Evolutionary conservation across 805 yeast species (phyloP), one percentile per base, ranked within the genome.

Genomic region (Starmerella stellata): DNA sequence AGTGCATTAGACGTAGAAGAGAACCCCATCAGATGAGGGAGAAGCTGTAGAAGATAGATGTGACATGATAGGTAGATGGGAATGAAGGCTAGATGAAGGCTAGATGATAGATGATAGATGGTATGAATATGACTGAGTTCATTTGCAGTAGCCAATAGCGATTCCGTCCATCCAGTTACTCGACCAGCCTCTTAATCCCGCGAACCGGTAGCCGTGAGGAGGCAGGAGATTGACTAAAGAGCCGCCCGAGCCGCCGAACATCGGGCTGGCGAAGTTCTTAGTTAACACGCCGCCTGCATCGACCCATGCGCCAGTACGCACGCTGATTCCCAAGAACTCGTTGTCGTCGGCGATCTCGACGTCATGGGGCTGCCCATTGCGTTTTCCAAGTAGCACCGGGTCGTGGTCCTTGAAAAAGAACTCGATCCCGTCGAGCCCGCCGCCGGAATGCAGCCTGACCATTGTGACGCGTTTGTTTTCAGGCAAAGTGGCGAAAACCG

Each of bases 221-320:
- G 78, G 65, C n/a, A 60, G 59, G 31, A 83, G 57, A 16, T 66
- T 65, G 25, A 72, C 68, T 5, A 65, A 53, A 8, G 78, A 77
- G 5, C 95, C 95, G 5, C 65, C 64, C 1, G 60, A 53, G 36
- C 78, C 78, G 13, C 95, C 95, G 47, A 62, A 69, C 65, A 70
- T 58, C 2, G 64, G 65, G 30, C 61, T 49, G 43, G 74, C 47
- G 29, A 52, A 41, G 15, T 44, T 21, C 29, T 42, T 44, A 2
- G 93, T 78, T 16, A 73, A 63, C 25, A 90, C 60, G 52, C 79
- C 90, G 18, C 81, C 61, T 1, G 77, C 94, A 62, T 90, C 96
- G 4, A 90, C 63, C 95, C 96, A 90, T 1, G 66, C 73, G 9
- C 96, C 96, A 31, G 72, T 64, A 46, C 93, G 65, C 34, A 82